Evolutionary conservation across 768 basidiomycete species (phyloP).

Genomic region (Leccinum fibrillosum): DNA sequence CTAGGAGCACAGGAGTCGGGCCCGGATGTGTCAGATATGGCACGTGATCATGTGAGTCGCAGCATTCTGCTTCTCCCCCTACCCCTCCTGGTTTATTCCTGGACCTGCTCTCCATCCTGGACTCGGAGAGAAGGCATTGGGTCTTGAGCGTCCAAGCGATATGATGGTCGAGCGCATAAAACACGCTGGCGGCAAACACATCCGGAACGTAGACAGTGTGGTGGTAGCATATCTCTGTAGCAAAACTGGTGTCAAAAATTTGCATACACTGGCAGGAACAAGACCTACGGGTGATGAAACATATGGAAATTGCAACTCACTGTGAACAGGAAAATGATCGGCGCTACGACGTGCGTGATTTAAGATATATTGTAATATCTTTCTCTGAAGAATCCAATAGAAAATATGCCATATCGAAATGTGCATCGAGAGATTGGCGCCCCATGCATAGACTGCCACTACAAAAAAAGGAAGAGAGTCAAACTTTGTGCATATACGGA

Average conservation of each 20-base stretch:
- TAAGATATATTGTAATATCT: conserved; percentile 66
- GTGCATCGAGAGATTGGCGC: too few relatives aligned
- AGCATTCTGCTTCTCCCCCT: too few relatives aligned
- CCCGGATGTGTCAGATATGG: too few relatives aligned
- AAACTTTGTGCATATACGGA: too few relatives aligned
- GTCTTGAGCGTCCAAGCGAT: conserved; percentile 62
- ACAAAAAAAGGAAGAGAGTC: too few relatives aligned
- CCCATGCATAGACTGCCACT: too few relatives aligned
- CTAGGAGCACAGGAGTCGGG: too few relatives aligned
- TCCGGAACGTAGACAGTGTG: conserved; percentile 49
- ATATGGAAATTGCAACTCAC: conserved; percentile 34
- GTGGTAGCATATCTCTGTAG: conserved; percentile 48
- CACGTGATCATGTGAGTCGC: too few relatives aligned
- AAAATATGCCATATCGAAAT: conserved; percentile 44
- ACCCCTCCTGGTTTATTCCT: too few relatives aligned
- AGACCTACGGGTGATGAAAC: background rate
- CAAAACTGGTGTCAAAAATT: background rate
- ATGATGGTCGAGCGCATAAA: conserved; percentile 56
- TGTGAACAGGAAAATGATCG: conserved; percentile 53
- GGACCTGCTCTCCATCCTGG: too few relatives aligned
- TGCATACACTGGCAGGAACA: too few relatives aligned
- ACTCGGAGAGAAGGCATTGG: conserved; percentile 26
- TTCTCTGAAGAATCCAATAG: conserved; percentile 51
- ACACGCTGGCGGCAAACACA: conserved; percentile 43
- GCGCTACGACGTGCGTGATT: conserved; percentile 55